Percentiles rank a stretch among this genome's conserved stretches.
phyloP scores from a whole-genome alignment of 2,329 filamentous ascomycete species.

The Penicillium verrucosum region DNA sequence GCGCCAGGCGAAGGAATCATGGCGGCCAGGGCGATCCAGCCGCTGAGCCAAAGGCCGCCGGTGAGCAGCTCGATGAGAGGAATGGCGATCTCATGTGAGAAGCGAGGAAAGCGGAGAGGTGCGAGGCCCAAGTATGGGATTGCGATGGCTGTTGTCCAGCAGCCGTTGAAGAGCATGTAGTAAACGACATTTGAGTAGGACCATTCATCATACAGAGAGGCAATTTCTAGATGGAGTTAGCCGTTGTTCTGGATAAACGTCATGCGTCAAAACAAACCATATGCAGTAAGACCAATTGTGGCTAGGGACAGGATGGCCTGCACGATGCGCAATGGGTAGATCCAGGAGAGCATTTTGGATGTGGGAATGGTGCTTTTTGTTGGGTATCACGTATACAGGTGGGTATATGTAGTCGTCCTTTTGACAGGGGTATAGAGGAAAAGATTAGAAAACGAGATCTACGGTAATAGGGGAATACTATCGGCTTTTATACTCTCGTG shows the following conservation, averaged over 20 bases:
- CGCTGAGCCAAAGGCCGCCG: constrained; percentile 21
- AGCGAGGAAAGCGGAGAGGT: constrained; percentile 20
- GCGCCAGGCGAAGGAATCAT: constrained; percentile 18
- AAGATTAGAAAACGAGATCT: neutral
- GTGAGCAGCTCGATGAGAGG: constrained; percentile 22
- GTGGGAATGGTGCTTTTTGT: neutral
- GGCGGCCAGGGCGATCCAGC: constrained; percentile 24
- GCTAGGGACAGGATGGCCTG: constrained; percentile 21
- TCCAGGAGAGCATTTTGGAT: constrained; percentile 22
- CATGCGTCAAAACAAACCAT: constrained; percentile 10
- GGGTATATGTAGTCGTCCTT: neutral
- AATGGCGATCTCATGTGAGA: constrained; percentile 24
- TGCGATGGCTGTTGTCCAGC: constrained; percentile 25
- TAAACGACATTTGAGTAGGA: constrained; percentile 25
- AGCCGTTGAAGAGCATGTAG: constrained; percentile 28
- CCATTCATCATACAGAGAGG: constrained; percentile 19
- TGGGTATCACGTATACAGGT: neutral
- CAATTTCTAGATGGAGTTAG: constrained; percentile 18
- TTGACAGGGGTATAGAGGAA: neutral
- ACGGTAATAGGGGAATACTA: neutral
- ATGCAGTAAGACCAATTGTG: constrained; percentile 23
- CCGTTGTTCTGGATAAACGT: neutral
- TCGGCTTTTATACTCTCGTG: constrained; percentile 2
- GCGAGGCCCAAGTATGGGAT: constrained; percentile 27
- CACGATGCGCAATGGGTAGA: constrained; percentile 22